phyloP scores from a whole-genome alignment of 345 rosid genomes.

The Sonneratia alba region DNA sequence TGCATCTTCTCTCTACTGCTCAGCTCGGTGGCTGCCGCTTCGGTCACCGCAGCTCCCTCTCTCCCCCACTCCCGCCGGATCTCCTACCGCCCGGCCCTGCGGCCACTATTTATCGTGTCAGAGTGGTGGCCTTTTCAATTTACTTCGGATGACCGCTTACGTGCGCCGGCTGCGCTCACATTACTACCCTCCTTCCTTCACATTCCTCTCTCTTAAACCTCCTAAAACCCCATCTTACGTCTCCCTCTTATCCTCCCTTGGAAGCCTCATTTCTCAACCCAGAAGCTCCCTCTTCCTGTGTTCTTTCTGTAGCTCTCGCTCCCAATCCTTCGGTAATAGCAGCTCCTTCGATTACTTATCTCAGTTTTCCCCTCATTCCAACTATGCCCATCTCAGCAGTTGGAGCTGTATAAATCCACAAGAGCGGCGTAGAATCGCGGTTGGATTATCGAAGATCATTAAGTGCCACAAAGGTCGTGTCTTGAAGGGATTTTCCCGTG shows the following conservation, averaged over 20 bases:
- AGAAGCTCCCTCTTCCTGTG: background rate
- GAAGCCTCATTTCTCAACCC: background rate
- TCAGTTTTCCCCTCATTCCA: constrained; percentile 36
- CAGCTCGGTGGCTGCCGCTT: too few species aligned
- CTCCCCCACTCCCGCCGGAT: background rate
- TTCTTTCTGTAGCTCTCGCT: background rate
- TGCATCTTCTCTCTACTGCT: too few species aligned
- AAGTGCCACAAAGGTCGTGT: constrained; percentile 25
- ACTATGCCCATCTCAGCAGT: constrained; percentile 6
- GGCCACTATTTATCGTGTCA: background rate
- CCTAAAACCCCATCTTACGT: background rate
- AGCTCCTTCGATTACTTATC: constrained; percentile 19
- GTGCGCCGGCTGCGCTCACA: background rate
- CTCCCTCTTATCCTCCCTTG: background rate
- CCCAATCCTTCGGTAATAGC: background rate
- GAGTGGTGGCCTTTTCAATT: background rate
- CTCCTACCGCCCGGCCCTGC: background rate
- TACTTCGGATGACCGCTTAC: constrained; percentile 2
- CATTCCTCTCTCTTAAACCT: background rate
- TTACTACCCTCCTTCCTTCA: background rate
- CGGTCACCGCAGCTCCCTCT: too few species aligned
- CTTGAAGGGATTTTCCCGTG: constrained; percentile 23
- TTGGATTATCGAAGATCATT: constrained; percentile 38
- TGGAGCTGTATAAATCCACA: constrained; percentile 29
- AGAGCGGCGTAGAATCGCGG: constrained; percentile 43